Evolutionary conservation across 805 yeast species (phyloP), one percentile per base, ranked within the genome.

Genomic region (Starmerella bombicola): DNA sequence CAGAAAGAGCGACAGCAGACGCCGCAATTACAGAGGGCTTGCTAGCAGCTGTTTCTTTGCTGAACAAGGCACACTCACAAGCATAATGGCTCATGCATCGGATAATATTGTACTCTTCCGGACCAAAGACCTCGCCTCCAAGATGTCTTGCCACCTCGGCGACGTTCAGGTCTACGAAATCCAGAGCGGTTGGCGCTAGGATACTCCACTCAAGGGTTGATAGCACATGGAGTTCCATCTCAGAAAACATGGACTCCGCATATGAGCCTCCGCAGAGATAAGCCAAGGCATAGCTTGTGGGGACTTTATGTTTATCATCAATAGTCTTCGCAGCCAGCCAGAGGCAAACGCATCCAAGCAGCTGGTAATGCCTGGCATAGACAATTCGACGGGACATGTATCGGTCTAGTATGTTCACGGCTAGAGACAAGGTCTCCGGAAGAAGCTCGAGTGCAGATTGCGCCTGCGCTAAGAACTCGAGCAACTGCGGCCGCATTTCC

Each of bases 301-400:
- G 93, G 36, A 80, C 73, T 51, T 83, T 67, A 44, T 75, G 74
- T 55, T 91, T 71, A 56, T 77, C 76, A 45, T 83, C 83, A 53
- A 72, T 73, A n/a, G 77, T 69, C 59, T 88, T 88, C 20, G 95
- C 78, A 2, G 95, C 83, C 24, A 88, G 71, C 96, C 97, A 88
- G 26, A 88, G 64, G 46, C 95, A 83, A 4, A 95, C 83, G 46
- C 93, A 80, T 24, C 93, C 84, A 9, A 88, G 88, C 40, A 88
- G 68, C 60, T 86, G 95, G 46, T 83, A 77, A 61, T 86, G 97
- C 43, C 81, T 86, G 50, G 78, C 73, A 48, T 80, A 70, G 1
- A 86, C 91, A 6, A 85, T 75, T 52, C 97, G 69, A 53, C 78
- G 80, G 39, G 94, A 80, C 57, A 94, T 81, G 63, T 88, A 88